Conservation (phyloP, 2,329 filamentous ascomycete species). For the Penicillium sp. region DNA sequence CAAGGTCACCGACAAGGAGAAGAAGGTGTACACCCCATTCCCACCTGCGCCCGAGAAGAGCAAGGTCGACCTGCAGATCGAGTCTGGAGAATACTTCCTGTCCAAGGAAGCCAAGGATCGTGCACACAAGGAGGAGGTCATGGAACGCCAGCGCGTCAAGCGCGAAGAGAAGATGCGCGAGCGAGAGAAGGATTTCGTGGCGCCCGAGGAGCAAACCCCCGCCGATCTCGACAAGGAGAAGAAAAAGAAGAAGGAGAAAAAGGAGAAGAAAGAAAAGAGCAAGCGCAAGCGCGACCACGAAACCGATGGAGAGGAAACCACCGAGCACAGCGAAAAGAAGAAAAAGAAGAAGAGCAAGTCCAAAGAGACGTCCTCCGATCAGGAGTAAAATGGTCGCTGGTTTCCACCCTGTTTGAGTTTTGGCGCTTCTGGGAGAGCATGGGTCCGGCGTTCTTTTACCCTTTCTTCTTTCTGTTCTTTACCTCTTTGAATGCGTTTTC, state of each 20-base stretch:
- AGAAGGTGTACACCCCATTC: slow-evolving; percentile 96
- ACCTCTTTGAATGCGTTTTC: slow-evolving; percentile 7
- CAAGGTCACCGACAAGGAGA: slow-evolving; percentile 85
- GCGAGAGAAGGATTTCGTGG: slow-evolving; percentile 77
- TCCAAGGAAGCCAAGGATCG: slow-evolving; percentile 88
- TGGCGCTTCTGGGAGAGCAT: slow-evolving; percentile 36
- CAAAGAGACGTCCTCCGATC: slow-evolving; percentile 25
- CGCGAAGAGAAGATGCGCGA: slow-evolving; percentile 84
- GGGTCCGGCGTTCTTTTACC: slow-evolving; percentile 30
- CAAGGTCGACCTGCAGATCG: slow-evolving; percentile 97
- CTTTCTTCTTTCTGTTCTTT: slow-evolving; percentile 9
- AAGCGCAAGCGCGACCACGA: slow-evolving; percentile 36
- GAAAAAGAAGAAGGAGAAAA: slow-evolving; percentile 45
- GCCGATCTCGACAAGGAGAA: slow-evolving; percentile 52
- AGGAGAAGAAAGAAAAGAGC: slow-evolving; percentile 42
- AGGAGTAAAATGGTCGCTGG: slow-evolving; percentile 17
- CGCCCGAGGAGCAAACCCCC: slow-evolving; percentile 68
- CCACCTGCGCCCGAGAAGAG: slow-evolving; percentile 96
- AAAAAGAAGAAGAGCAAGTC: slow-evolving; percentile 41
- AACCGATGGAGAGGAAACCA: slow-evolving; percentile 26
- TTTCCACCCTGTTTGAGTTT: slow-evolving; percentile 18
- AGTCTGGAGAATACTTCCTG: slow-evolving; percentile 94
- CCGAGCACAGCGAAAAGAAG: slow-evolving; percentile 59
- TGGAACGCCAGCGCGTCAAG: slow-evolving; percentile 79
- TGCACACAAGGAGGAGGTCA: slow-evolving; percentile 68